Percentiles rank a stretch among this genome's conserved stretches.
phyloP scores from a whole-genome alignment of 1,284 basidiomycete genomes.

The Pholiota adiposa region DNA sequence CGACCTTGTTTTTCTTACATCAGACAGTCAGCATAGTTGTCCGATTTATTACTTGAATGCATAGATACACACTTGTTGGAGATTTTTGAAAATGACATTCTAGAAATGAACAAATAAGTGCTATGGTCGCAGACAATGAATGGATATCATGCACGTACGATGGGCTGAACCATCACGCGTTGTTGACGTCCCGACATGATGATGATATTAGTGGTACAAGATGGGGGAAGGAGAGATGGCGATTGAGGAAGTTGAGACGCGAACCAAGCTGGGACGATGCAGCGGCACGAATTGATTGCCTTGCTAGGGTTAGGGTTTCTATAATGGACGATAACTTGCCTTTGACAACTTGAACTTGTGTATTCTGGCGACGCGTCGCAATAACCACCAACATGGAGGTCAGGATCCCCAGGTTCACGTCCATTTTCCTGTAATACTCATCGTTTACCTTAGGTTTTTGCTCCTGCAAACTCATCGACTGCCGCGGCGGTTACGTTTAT shows the following conservation, averaged over 20 bases:
- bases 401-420: conserved; percentile 10
- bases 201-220: conserved; percentile 19
- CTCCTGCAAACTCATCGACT: conserved; percentile 79
- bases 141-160: conserved; percentile 61
- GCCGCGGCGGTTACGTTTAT: conserved; percentile 98
- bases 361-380: conserved; percentile 24
- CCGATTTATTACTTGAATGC: background rate
- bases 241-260: conserved; percentile 23
- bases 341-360: conserved; percentile 16
- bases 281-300: conserved; percentile 1
- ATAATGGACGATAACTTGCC: conserved; percentile 12
- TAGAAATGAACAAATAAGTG: conserved; percentile 36
- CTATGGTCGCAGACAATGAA: background rate
- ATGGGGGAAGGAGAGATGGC: conserved; percentile 26
- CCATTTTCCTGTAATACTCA: conserved; percentile 11
- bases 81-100: conserved; percentile 99
- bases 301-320: conserved; percentile 34
- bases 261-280: conserved; percentile 13
- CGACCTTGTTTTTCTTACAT: conserved; percentile 81
- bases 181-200: conserved; percentile 91
- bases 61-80: conserved; percentile 73
- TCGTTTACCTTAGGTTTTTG: conserved; percentile 49
- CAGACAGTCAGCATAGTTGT: background rate
- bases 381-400: conserved; percentile 42
- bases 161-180: conserved; percentile 97